Percentiles rank a stretch among this genome's conserved stretches.
These are phyloP conservation scores for Mortierella alpina DNA, from an alignment of 192 early-diverging fungal species.

Conservation along the genomic window DNA sequence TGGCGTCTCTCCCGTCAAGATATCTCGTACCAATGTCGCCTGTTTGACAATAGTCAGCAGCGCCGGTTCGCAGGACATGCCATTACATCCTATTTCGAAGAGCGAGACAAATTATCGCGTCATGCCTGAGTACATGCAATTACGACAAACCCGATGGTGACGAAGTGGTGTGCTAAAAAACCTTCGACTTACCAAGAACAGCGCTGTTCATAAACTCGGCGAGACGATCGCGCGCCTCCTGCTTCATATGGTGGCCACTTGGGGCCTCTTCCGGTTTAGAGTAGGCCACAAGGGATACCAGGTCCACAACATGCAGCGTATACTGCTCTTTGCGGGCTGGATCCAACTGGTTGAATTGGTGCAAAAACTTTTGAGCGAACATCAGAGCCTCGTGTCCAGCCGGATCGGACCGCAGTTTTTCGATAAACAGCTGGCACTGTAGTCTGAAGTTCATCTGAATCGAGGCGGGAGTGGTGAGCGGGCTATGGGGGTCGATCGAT, in stretches of 20 bases:
- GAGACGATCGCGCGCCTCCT: constrained; percentile 65
- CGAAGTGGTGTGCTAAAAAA: background rate
- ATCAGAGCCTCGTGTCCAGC: constrained; percentile 62
- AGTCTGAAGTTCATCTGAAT: constrained; percentile 68
- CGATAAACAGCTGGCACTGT: constrained; percentile 76
- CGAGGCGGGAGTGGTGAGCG: constrained; percentile 50
- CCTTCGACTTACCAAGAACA: constrained; percentile 63
- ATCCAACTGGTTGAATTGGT: constrained; percentile 49
- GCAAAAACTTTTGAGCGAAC: constrained; percentile 70
- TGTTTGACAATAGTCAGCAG: constrained; percentile 69
- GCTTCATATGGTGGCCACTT: constrained; percentile 59
- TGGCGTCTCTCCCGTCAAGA: constrained; percentile 48
- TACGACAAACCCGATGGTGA: constrained; percentile 2
- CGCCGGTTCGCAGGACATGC: constrained; percentile 56
- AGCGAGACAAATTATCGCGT: background rate
- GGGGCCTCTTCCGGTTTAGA: constrained; percentile 68
- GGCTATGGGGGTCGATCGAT: constrained; percentile 40
- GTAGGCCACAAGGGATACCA: constrained; percentile 72
- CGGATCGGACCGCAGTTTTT: constrained; percentile 57
- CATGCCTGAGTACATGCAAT: background rate
- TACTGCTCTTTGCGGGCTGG: constrained; percentile 53
- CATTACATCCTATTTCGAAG: constrained; percentile 52
- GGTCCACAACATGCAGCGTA: constrained; percentile 55
- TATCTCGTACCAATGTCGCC: constrained; percentile 66
- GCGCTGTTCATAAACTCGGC: constrained; percentile 71